Percentiles rank a stretch among this genome's conserved stretches.
phyloP scores from a whole-genome alignment of 108 stramenopile species.

The Schizochytrium sp. region DNA sequence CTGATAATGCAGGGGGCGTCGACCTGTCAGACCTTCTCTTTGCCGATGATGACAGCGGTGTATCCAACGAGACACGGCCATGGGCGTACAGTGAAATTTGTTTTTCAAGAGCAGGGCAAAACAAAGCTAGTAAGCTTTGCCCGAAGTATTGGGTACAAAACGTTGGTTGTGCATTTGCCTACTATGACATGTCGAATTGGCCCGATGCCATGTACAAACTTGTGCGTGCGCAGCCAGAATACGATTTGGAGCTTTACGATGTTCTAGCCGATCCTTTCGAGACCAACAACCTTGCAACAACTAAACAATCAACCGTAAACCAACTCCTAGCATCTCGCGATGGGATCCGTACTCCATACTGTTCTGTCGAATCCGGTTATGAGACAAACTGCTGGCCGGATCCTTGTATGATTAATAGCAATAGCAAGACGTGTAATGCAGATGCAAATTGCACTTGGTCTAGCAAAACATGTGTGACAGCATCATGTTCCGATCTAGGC shows the following conservation, averaged over 20 bases:
- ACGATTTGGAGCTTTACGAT: slow-evolving; percentile 29
- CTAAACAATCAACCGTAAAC: background rate
- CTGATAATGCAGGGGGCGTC: background rate
- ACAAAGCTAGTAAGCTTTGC: background rate
- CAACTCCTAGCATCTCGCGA: slow-evolving; percentile 14
- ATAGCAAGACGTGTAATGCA: background rate
- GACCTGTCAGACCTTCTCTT: background rate
- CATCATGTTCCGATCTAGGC: background rate
- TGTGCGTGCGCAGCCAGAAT: background rate
- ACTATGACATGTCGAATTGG: slow-evolving; percentile 30
- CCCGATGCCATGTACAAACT: slow-evolving; percentile 26
- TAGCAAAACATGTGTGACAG: background rate
- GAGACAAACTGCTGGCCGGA: slow-evolving; percentile 9
- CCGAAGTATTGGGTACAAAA: background rate
- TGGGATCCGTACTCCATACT: background rate
- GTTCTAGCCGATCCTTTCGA: slow-evolving; percentile 17
- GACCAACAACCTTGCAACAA: slow-evolving; percentile 5
- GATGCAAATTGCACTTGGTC: slow-evolving; percentile 11
- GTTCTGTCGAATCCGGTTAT: slow-evolving; percentile 6
- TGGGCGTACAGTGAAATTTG: slow-evolving; percentile 55
- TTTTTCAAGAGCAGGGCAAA: background rate
- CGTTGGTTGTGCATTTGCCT: slow-evolving; percentile 42
- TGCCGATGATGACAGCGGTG: background rate
- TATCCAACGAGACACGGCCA: background rate
- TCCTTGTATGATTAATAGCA: slow-evolving; percentile 24